Conservation (phyloP, 768 basidiomycete genomes). For the Auriscalpium microsporum region DNA sequence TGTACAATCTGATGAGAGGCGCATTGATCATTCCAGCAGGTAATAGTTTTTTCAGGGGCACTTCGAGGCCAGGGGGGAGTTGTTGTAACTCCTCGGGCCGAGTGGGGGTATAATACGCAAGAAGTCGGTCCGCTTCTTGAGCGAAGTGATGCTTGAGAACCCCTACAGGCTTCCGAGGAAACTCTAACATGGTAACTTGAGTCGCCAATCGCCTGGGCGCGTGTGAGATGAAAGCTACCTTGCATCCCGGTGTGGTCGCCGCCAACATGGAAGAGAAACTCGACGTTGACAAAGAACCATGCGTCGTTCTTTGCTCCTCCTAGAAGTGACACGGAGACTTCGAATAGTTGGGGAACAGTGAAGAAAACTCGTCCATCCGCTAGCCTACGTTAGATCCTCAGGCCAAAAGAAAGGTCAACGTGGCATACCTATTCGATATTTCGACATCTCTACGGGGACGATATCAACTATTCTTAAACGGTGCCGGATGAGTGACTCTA, state of each 20-base stretch:
- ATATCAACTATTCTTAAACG: constrained; percentile 73
- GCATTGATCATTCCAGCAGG: constrained; percentile 63
- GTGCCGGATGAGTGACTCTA: constrained; percentile 74
- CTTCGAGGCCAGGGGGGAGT: constrained; percentile 26
- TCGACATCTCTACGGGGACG: constrained; percentile 74
- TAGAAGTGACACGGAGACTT: constrained; percentile 62
- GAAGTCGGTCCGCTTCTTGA: constrained; percentile 62
- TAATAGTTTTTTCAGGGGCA: constrained; percentile 41
- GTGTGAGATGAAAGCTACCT: constrained; percentile 26
- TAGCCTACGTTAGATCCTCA: constrained; percentile 23
- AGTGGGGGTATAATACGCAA: constrained; percentile 51
- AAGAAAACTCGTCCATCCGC: constrained; percentile 77
- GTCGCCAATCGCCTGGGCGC: too few relatives aligned
- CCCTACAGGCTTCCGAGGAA: constrained; percentile 60
- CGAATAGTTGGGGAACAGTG: constrained; percentile 62
- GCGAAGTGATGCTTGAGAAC: constrained; percentile 57
- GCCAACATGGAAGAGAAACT: constrained; percentile 65
- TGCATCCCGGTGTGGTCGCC: constrained; percentile 67
- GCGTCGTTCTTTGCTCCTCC: constrained; percentile 63
- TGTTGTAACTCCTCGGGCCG: constrained; percentile 19
- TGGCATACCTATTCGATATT: constrained; percentile 51
- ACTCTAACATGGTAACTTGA: constrained; percentile 36
- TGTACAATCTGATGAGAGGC: constrained; percentile 78
- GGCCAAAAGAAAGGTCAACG: constrained; percentile 11
- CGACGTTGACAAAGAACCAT: constrained; percentile 81